phyloP scores from a whole-genome alignment of 75 land plant genomes.

The Sequoiadendron giganteum region DNA sequence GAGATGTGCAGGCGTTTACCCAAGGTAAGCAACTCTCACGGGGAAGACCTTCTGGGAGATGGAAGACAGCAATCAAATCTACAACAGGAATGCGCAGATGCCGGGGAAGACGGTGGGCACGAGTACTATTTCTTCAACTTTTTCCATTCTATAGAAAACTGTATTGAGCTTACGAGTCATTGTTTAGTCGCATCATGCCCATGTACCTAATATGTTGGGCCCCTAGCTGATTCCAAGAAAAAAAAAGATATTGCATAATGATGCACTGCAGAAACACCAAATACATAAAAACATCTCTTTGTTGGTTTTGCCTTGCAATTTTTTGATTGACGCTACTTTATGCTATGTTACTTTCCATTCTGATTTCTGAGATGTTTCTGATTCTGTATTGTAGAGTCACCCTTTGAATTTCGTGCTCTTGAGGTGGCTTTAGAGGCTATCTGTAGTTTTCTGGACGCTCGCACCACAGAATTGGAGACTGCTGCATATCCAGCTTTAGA shows the following conservation, averaged over 20 bases:
- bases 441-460: slow-evolving; percentile 95
- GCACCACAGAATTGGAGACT: slow-evolving; percentile 94
- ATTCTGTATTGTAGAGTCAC: slow-evolving; percentile 61
- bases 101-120: slow-evolving; percentile 63
- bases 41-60: slow-evolving; percentile 26
- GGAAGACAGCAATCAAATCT: slow-evolving; percentile 32
- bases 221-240: background rate
- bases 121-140: background rate
- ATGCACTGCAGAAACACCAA: background rate
- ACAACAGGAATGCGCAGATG: slow-evolving; percentile 45
- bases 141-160: background rate
- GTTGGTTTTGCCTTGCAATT: background rate
- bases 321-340: background rate
- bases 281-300: background rate
- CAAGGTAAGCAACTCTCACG: slow-evolving; percentile 19
- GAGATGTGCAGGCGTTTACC: slow-evolving; percentile 85
- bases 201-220: background rate
- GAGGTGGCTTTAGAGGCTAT: slow-evolving; percentile 98
- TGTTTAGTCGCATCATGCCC: background rate
- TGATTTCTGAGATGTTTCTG: background rate
- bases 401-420: slow-evolving; percentile 95
- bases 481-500: slow-evolving; percentile 97
- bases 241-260: background rate
- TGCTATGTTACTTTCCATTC: background rate
- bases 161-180: background rate